A percentile compares a stretch with the other conserved stretches of the same genome.
These are phyloP conservation scores for Cladosporium halotolerans DNA, from an alignment of 2,329 filamentous ascomycete genomes.

Conservation along the genomic window DNA sequence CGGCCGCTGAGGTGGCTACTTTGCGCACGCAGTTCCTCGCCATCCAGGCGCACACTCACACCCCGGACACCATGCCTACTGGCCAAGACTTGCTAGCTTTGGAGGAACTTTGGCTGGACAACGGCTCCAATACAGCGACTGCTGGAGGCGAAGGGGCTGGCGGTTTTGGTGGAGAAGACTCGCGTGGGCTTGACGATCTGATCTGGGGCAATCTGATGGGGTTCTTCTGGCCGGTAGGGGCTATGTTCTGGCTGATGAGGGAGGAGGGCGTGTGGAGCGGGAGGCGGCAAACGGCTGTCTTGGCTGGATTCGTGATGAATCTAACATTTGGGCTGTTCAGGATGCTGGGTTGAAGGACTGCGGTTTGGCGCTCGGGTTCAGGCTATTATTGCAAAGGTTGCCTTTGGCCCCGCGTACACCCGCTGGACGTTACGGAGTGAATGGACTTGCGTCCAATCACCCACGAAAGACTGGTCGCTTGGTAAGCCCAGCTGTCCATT, in stretches of 20 bases:
- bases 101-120: constrained; percentile 87
- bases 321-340: constrained; percentile 66
- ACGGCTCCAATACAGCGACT: constrained; percentile 25
- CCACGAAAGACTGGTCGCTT: constrained; percentile 14
- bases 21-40: constrained; percentile 83
- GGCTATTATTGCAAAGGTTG: constrained; percentile 15
- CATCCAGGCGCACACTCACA: constrained; percentile 74
- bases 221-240: constrained; percentile 90
- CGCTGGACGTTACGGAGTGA: constrained; percentile 1
- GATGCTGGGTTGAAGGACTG: constrained; percentile 39
- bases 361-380: background rate
- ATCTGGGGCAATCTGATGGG: constrained; percentile 83
- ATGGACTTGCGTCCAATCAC: constrained; percentile 23
- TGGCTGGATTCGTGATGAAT: constrained; percentile 77
- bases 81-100: constrained; percentile 67
- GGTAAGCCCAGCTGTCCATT: constrained; percentile 54
- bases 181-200: constrained; percentile 72
- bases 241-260: constrained; percentile 74
- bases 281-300: constrained; percentile 78
- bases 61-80: constrained; percentile 81
- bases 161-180: constrained; percentile 49
- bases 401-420: constrained; percentile 22
- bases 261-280: constrained; percentile 84
- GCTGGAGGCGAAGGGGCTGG: constrained; percentile 35
- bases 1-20: constrained; percentile 71